Conservation (phyloP, 495 filamentous ascomycete species). For the Penicillium verhagenii region DNA sequence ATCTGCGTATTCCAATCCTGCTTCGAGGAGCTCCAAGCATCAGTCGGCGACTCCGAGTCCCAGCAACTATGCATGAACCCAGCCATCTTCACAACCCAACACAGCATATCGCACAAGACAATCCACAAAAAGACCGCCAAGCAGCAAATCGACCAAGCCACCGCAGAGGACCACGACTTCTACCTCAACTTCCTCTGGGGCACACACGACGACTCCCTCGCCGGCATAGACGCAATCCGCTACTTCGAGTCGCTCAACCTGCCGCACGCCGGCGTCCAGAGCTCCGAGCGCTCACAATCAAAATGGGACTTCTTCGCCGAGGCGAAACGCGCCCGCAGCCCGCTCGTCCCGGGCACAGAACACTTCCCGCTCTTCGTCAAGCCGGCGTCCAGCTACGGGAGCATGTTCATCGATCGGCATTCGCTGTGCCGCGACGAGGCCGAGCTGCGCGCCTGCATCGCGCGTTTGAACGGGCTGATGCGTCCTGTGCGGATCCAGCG, state of each 20-base stretch:
- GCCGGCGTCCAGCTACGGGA: slow-evolving; percentile 9
- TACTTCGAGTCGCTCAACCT: slow-evolving; percentile 17
- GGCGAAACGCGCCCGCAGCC: slow-evolving; percentile 2
- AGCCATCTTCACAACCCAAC: slow-evolving; percentile 4
- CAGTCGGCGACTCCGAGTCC: slow-evolving; percentile 9
- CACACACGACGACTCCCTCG: slow-evolving; percentile 13
- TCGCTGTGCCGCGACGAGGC: slow-evolving; percentile 9
- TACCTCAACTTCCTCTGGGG: slow-evolving; percentile 21
- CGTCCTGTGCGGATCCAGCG: slow-evolving; percentile 6
- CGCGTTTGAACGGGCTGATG: slow-evolving; percentile 4
- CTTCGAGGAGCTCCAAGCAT: slow-evolving; percentile 14
- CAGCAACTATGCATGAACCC: slow-evolving; percentile 14
- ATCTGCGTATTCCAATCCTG: slow-evolving; percentile 14
- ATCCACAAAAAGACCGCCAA: slow-evolving; percentile 14
- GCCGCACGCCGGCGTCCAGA: slow-evolving; percentile 9
- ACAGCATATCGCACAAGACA: slow-evolving; percentile 5
- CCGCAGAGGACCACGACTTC: slow-evolving; percentile 12
- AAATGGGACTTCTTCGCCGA: slow-evolving; percentile 12
- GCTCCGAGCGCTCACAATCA: slow-evolving; percentile 7
- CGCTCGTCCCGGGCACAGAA: slow-evolving; percentile 10
- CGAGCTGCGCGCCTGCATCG: slow-evolving; percentile 1
- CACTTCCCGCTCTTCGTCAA: slow-evolving; percentile 13
- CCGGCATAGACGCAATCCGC: slow-evolving; percentile 13
- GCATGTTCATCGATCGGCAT: slow-evolving; percentile 13
- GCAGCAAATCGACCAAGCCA: slow-evolving; percentile 11